These are phyloP conservation scores for Phyllostachys edulis DNA, from an alignment of 176 grass and related monocot species.

Conservation along the genomic window DNA sequence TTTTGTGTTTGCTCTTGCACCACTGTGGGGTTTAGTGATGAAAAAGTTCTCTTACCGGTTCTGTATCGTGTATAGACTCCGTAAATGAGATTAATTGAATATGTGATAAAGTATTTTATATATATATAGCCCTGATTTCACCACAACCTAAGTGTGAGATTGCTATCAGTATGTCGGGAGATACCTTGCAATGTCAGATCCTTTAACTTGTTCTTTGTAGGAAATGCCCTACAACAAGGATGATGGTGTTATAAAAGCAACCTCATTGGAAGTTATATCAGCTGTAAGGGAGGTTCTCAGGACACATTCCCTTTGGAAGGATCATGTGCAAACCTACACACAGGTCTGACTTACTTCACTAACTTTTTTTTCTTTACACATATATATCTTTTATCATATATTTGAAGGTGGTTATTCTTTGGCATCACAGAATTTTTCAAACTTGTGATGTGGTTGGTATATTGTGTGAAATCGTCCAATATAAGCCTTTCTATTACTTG, in stretches of 20 bases:
- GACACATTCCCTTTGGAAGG: background rate
- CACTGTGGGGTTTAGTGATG: background rate
- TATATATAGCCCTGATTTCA: conserved; percentile 28
- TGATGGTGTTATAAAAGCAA: conserved; percentile 89
- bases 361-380: background rate
- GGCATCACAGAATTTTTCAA: background rate
- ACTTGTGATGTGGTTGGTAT: no score
- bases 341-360: conserved; percentile 51
- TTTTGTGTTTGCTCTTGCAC: background rate
- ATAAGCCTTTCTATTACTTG: no score
- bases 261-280: conserved; percentile 99
- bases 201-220: conserved; percentile 41
- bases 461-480: no score
- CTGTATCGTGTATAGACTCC: background rate
- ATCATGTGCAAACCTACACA: conserved; percentile 86
- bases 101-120: background rate
- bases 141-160: conserved; percentile 16
- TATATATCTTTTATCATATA: background rate
- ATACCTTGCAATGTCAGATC: background rate
- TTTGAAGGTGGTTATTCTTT: conserved; percentile 19
- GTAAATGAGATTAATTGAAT: conserved; percentile 3
- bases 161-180: conserved; percentile 1
- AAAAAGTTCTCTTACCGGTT: background rate
- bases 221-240: conserved; percentile 88
- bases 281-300: conserved; percentile 93